Evolutionary conservation across 2,329 filamentous ascomycete species (phyloP).

Genomic region (Alternaria triticina): DNA sequence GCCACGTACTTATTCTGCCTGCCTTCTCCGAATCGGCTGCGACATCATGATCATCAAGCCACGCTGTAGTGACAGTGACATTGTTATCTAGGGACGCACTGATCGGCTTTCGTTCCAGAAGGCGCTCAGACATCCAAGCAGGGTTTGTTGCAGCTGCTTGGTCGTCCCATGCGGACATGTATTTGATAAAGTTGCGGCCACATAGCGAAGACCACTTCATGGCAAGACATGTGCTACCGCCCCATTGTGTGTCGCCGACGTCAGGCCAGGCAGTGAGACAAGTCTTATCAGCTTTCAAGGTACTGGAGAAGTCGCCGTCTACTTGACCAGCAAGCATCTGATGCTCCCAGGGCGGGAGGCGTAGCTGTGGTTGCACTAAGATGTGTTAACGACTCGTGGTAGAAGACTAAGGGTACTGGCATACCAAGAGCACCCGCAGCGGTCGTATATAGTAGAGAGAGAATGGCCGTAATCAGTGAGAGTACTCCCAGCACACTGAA

Average conservation of each 20-base stretch:
- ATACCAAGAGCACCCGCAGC: constrained; percentile 12
- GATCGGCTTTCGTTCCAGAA: constrained; percentile 3
- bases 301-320: constrained; percentile 6
- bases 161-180: constrained; percentile 9
- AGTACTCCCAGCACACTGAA: constrained; percentile 66
- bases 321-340: constrained; percentile 5
- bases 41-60: constrained; percentile 4
- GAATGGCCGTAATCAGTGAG: constrained; percentile 51
- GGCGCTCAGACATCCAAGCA: constrained; percentile 2
- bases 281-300: neutral
- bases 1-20: constrained; percentile 3
- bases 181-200: constrained; percentile 7
- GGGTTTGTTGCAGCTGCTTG: neutral
- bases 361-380: constrained; percentile 11
- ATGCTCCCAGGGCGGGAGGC: constrained; percentile 5
- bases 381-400: neutral
- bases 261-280: constrained; percentile 8
- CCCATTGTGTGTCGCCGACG: constrained; percentile 6
- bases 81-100: constrained; percentile 4
- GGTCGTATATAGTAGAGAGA: constrained; percentile 10
- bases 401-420: neutral
- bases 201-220: constrained; percentile 10
- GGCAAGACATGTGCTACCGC: constrained; percentile 8
- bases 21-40: constrained; percentile 2
- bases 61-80: constrained; percentile 8